These are phyloP conservation scores for Trichoderma polysporum DNA, from an alignment of 2,329 filamentous ascomycete genomes.

Conservation along the genomic window DNA sequence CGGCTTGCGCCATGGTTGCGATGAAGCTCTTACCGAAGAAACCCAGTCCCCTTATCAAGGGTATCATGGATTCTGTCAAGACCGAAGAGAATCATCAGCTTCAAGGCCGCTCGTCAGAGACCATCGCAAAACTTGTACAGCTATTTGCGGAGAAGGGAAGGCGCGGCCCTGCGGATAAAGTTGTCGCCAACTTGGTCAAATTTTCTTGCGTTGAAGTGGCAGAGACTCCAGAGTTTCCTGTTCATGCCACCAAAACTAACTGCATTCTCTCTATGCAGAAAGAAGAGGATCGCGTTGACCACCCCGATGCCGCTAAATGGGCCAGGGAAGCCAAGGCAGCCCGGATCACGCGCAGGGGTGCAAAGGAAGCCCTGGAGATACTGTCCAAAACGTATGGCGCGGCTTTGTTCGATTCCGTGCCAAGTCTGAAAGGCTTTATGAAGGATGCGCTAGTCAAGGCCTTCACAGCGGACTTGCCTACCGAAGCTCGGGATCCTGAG, in stretches of 20 bases:
- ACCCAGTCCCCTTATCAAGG: conserved; percentile 87
- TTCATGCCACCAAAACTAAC: conserved; percentile 74
- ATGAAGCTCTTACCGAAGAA: conserved; percentile 89
- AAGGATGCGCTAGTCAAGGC: conserved; percentile 74
- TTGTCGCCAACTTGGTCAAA: conserved; percentile 92
- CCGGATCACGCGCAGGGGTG: conserved; percentile 84
- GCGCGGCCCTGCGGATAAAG: conserved; percentile 86
- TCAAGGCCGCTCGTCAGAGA: conserved; percentile 80
- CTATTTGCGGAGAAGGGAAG: conserved; percentile 79
- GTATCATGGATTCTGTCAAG: conserved; percentile 98
- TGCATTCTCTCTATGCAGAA: conserved; percentile 92
- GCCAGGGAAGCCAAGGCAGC: conserved; percentile 87
- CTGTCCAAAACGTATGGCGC: conserved; percentile 77
- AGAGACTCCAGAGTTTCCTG: conserved; percentile 91
- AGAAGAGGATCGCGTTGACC: conserved; percentile 92
- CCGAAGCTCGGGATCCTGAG: conserved; percentile 70
- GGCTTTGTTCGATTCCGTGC: conserved; percentile 76
- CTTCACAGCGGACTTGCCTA: conserved; percentile 70
- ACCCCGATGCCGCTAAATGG: conserved; percentile 85
- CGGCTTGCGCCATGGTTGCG: conserved; percentile 85
- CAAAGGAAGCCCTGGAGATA: conserved; percentile 91
- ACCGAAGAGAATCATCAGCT: conserved; percentile 87
- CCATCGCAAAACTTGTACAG: conserved; percentile 81
- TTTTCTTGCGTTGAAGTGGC: conserved; percentile 98
- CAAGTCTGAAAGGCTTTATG: conserved; percentile 78